Evolutionary conservation across 352 stramenopile genomes (phyloP), one percentile per base, ranked within the genome.

Genomic region (Globisporangium mamillatum): DNA sequence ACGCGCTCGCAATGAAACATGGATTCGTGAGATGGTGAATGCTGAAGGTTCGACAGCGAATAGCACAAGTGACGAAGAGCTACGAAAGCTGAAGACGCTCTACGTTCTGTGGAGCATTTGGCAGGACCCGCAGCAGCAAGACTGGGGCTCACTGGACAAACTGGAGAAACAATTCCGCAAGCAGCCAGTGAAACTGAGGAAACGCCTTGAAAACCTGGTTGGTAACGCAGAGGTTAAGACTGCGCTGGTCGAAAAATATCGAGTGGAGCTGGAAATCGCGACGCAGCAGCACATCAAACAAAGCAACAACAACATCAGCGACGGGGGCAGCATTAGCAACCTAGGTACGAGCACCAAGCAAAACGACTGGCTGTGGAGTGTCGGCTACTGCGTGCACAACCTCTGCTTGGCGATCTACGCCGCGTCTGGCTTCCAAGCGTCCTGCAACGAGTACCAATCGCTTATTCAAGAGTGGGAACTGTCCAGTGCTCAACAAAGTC

Each of bases 331-430:
- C 16, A n/a, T 22, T 22, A 50, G 41, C 16, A 55, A 22, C 50
- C 10, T 29, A 7, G 22, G 50, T 29, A 18, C 22, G 55, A 5
- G 6, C 27, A 8, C 24, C 2, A 62, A 48, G n/a, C 27, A 22
- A 5, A 52, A 32, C 10, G 50, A 67, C 6, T 71, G 54, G 29
- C 18, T 63, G 5, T 25, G 7, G n/a, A 58, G 50, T 14, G 75
- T 72, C 44, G 71, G 79, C 18, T 90, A 80, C 41, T 90, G 81
- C 22, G 63, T 87, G n/a, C 76, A 89, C 62, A 92, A 92, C 58
- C 69, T 93, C 4, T 85, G 78, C 29, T 66, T 88, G 8, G 68
- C 79, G 20, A 66, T 93, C 58, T 92, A 92, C 60, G 64, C 66
- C 9, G 76, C 70, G 7, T 63, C 70, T 34, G 86, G 84, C 5